Evolutionary conservation across 805 yeast genomes (phyloP), one percentile per base, ranked within the genome.

Genomic region (Cyberlindnera mrakii): DNA sequence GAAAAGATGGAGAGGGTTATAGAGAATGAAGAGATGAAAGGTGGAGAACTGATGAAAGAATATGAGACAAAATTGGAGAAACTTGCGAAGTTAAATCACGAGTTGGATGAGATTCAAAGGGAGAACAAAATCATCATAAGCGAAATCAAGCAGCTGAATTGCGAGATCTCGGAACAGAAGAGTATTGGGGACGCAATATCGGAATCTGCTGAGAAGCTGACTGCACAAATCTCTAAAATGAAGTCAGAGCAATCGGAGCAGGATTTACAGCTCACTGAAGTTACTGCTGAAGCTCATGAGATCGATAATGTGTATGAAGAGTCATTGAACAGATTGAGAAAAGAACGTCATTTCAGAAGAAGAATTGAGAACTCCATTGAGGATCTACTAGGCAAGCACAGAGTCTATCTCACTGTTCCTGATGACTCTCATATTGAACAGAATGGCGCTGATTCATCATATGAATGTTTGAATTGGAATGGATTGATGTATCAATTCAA

Each of bases 331-430:
- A 70, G 67, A 46, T 47, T 63, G 32, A 58, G 60, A 16, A 62
- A 59, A 29, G 72, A 70, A 48, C 61, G 59, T 29, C 53, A 51
- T 5, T 63, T 70, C 27, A 62, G 73, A 44, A 63, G 72, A 48
- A 62, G 66, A 9, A 55, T 78, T 33, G 80, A 77, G 54, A 74
- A 75, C 50, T 65, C 75, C 1, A 77, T 78, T 15, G 67, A 66
- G 41, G 71, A 68, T 42, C 41, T 61, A 20, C 47, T 54, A 18
- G 70, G 69, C 1, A 56, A 54, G 19, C 53, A 66, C 5, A 54
- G 73, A 15, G 58, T 55, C 0, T 55, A 55, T 40, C 30, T 53
- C 3, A 42, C 42, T 20, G 33, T 36, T n/a, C 39, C 33, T 27
- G 33, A 16, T n/a, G 10, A 23, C 6, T 15, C 34, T 10, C 30